Evolutionary conservation across 2,329 filamentous ascomycete species (phyloP).

Genomic region (Thielaviopsis musarum): DNA sequence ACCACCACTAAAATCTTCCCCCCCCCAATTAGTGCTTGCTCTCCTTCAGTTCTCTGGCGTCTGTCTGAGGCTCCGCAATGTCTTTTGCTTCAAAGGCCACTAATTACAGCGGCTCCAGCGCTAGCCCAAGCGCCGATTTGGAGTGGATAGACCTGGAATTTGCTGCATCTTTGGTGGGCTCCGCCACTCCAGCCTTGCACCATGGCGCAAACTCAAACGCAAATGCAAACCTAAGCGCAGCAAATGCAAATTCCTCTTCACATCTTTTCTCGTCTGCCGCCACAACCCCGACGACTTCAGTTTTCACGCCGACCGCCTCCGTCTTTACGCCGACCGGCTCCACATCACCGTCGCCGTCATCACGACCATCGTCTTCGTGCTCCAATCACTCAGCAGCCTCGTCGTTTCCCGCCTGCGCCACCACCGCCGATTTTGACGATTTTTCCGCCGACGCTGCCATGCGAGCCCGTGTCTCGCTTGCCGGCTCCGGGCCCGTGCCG

Average conservation of each 20-base stretch:
- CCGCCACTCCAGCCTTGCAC: neutral
- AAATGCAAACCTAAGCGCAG: neutral
- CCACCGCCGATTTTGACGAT: conserved; percentile 1
- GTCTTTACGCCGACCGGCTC: neutral
- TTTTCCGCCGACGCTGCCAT: conserved; percentile 3
- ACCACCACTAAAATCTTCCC: no score
- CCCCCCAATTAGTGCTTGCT: neutral
- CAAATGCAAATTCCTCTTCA: neutral
- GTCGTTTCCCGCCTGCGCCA: neutral
- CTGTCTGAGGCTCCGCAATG: conserved; percentile 10
- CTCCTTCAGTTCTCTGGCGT: neutral
- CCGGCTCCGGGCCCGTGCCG: conserved; percentile 5
- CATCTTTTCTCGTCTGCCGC: neutral
- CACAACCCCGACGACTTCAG: neutral
- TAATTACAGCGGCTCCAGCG: neutral
- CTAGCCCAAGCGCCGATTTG: conserved; percentile 6
- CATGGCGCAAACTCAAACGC: neutral
- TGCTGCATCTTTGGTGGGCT: conserved; percentile 1
- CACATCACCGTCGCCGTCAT: neutral
- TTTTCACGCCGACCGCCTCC: neutral
- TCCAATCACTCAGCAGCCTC: neutral
- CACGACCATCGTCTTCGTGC: conserved; percentile 6
- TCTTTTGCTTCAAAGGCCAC: neutral
- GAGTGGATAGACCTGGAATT: neutral
- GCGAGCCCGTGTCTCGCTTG: conserved; percentile 9